Evolutionary conservation across 2,329 filamentous ascomycete species (phyloP).

Genomic region (Cytospora schulzeri): DNA sequence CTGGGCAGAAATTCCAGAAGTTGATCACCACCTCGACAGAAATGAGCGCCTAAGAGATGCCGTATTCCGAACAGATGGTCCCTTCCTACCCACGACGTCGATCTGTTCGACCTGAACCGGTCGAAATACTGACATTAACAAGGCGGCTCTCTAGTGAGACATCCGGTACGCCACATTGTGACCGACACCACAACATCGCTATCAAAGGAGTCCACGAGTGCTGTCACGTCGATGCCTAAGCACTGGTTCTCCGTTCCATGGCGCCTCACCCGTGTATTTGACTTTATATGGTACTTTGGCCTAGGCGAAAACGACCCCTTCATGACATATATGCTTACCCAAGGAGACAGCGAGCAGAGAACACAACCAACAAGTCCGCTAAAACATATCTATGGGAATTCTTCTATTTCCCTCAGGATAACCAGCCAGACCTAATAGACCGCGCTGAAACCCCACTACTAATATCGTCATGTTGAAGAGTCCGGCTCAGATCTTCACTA

Average conservation of each 20-base stretch:
- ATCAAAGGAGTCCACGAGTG: constrained; percentile 52
- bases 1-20: no score
- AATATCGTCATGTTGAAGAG: constrained; percentile 60
- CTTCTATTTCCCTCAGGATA: constrained; percentile 47
- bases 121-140: no score
- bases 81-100: no score
- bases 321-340: constrained; percentile 58
- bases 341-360: constrained; percentile 59
- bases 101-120: no score
- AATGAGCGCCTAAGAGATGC: no score
- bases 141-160: no score
- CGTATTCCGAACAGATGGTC: no score
- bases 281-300: constrained; percentile 37
- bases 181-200: constrained; percentile 60
- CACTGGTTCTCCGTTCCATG: background rate
- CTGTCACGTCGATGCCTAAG: no score
- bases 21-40: no score
- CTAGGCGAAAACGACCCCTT: constrained; percentile 62
- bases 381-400: constrained; percentile 52
- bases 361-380: constrained; percentile 53
- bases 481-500: constrained; percentile 61
- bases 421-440: constrained; percentile 61
- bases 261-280: no score
- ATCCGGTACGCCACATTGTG: constrained; percentile 53
- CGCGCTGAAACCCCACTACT: constrained; percentile 48